phyloP scores from a whole-genome alignment of 208 protist species.

The Wallacemonas sp. region DNA sequence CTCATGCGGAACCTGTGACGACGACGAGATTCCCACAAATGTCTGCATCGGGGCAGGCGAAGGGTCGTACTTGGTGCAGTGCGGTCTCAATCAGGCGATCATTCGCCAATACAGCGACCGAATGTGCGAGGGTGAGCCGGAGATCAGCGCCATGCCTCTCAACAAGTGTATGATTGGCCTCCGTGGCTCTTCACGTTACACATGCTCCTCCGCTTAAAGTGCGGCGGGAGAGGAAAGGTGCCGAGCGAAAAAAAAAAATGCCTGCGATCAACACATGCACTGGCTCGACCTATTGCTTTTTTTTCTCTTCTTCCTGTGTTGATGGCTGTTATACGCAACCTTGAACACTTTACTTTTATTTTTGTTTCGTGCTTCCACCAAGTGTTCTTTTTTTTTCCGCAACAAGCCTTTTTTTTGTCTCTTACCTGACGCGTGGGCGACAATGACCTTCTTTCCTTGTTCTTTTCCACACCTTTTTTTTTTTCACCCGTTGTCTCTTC shows the following conservation, averaged over 20 bases:
- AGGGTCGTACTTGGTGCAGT: constrained; percentile 31
- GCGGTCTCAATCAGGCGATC: constrained; percentile 31
- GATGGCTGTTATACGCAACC: neutral
- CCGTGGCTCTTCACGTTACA: constrained; percentile 5
- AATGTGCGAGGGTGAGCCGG: constrained; percentile 34
- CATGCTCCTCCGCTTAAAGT: neutral
- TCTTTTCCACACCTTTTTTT: neutral
- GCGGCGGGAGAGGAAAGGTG: neutral
- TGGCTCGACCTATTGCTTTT: neutral
- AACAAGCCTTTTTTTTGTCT: constrained; percentile 4
- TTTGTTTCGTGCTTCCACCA: neutral
- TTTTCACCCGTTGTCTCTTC: too few relatives aligned
- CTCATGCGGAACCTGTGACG: constrained; percentile 22
- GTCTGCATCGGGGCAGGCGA: constrained; percentile 10
- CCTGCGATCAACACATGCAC: neutral
- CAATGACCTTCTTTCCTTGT: too few relatives aligned
- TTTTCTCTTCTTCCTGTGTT: neutral
- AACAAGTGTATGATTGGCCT: constrained; percentile 37
- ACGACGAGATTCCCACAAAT: constrained; percentile 4
- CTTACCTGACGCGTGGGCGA: too few relatives aligned
- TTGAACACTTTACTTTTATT: neutral
- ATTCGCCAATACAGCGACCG: constrained; percentile 24
- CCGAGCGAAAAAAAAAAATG: constrained; percentile 7
- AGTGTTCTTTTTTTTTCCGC: neutral
- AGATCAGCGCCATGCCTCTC: constrained; percentile 23